Evolutionary conservation across 805 yeast genomes (phyloP).

Genomic region (Teunomyces panamensis): DNA sequence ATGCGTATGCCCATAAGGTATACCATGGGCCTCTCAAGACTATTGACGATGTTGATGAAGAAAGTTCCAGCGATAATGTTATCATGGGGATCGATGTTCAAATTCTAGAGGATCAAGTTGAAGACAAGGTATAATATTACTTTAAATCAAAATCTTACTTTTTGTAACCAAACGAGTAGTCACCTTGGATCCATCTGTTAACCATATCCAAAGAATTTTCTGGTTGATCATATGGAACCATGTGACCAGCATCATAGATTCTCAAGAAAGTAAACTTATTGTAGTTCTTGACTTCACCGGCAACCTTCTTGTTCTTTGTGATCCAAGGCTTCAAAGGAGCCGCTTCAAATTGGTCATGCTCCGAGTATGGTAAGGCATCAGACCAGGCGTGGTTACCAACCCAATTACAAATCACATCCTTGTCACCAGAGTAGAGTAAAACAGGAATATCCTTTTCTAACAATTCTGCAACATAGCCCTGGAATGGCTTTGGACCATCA

Average conservation of each 20-base stretch:
- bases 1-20: conserved; percentile 48
- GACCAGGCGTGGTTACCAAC: conserved; percentile 41
- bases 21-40: conserved; percentile 51
- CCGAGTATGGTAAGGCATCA: conserved; percentile 22
- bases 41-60: background rate
- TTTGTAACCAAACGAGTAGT: conserved; percentile 29
- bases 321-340: conserved; percentile 17
- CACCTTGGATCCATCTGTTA: conserved; percentile 80
- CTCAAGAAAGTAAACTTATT: conserved; percentile 78
- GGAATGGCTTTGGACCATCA: conserved; percentile 70
- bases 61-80: background rate
- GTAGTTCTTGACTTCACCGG: conserved; percentile 75
- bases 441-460: conserved; percentile 39
- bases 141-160: background rate
- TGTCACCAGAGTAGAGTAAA: conserved; percentile 44
- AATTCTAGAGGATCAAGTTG: background rate
- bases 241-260: conserved; percentile 89
- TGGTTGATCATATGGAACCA: conserved; percentile 93
- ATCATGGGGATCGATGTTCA: background rate
- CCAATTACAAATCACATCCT: conserved; percentile 47
- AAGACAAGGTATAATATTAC: background rate
- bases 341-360: conserved; percentile 15
- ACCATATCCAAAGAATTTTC: conserved; percentile 74
- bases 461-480: conserved; percentile 51
- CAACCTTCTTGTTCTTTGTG: conserved; percentile 19